Evolutionary conservation across 2,329 filamentous ascomycete genomes (phyloP).

Genomic region (Penicillium crustosum): DNA sequence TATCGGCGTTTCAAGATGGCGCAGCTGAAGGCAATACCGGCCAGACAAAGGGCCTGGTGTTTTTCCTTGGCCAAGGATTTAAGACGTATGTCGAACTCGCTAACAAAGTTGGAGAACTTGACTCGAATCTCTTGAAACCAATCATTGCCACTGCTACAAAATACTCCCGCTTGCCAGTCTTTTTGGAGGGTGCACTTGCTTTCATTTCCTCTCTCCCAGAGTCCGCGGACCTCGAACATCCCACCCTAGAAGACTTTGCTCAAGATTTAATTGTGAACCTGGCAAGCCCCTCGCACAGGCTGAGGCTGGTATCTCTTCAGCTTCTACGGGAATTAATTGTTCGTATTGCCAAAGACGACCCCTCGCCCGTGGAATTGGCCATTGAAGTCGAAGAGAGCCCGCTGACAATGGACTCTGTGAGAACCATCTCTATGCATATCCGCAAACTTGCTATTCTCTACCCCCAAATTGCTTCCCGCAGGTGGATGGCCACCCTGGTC

Average conservation of each 20-base stretch:
- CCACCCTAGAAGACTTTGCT: constrained; percentile 62
- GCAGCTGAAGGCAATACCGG: constrained; percentile 61
- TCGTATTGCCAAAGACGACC: constrained; percentile 49
- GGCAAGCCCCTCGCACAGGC: constrained; percentile 68
- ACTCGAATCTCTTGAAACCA: constrained; percentile 62
- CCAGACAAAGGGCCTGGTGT: constrained; percentile 36
- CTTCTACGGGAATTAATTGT: constrained; percentile 65
- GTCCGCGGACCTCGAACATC: constrained; percentile 45
- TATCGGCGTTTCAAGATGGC: constrained; percentile 62
- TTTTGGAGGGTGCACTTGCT: constrained; percentile 61
- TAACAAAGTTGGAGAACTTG: constrained; percentile 57
- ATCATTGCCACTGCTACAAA: constrained; percentile 65
- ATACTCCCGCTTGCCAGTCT: constrained; percentile 66
- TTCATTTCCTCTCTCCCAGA: constrained; percentile 43
- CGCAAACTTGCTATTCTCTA: constrained; percentile 72
- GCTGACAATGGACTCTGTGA: constrained; percentile 71
- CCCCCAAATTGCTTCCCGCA: constrained; percentile 55
- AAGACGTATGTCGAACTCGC: constrained; percentile 69
- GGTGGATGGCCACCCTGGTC: constrained; percentile 69
- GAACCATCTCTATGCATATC: constrained; percentile 80
- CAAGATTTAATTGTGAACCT: constrained; percentile 70
- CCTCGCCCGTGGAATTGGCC: constrained; percentile 57
- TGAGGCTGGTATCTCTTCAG: constrained; percentile 71
- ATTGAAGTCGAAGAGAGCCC: constrained; percentile 77
- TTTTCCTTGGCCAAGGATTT: constrained; percentile 74